Evolutionary conservation across 352 stramenopile species (phyloP).

Genomic region (Phytophthora hibernalis): DNA sequence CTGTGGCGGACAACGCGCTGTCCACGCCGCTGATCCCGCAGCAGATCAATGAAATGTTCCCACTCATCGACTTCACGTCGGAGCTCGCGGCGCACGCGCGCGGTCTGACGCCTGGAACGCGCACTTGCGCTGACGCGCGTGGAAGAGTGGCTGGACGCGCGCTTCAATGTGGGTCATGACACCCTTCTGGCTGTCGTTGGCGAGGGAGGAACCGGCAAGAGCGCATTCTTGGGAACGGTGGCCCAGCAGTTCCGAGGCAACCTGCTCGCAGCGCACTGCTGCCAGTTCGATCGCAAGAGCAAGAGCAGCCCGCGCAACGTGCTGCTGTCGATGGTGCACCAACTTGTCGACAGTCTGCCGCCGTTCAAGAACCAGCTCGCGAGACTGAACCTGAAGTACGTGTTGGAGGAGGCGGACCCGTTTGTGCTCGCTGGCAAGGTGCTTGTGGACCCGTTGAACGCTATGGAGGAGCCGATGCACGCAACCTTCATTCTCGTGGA

Average conservation of each 20-base stretch:
- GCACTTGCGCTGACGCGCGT: conserved; percentile 72
- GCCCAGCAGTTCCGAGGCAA: conserved; percentile 60
- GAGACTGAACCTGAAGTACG: conserved; percentile 83
- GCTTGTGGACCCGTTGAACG: conserved; percentile 73
- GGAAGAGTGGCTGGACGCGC: conserved; percentile 78
- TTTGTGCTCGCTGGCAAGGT: conserved; percentile 75
- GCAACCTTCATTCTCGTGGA: conserved; percentile 77
- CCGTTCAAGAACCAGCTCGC: conserved; percentile 85
- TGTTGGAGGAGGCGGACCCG: conserved; percentile 78
- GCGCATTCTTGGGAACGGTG: conserved; percentile 59
- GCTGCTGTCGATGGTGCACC: conserved; percentile 83
- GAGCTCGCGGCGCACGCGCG: conserved; percentile 57
- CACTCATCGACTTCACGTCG: conserved; percentile 67
- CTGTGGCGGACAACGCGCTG: conserved; percentile 71
- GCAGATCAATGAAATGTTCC: conserved; percentile 88
- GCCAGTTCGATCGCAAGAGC: conserved; percentile 79
- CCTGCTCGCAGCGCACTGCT: conserved; percentile 73
- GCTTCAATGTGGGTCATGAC: conserved; percentile 69
- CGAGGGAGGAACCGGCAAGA: conserved; percentile 77
- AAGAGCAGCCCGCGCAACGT: conserved; percentile 77
- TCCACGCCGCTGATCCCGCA: conserved; percentile 68
- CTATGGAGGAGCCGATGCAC: conserved; percentile 69
- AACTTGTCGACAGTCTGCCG: conserved; percentile 71
- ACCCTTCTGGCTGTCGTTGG: conserved; percentile 72
- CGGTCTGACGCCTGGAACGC: conserved; percentile 52